Evolutionary conservation across 164 flowering plant genomes (phyloP).

Genomic region (Hamamelis virginiana): DNA sequence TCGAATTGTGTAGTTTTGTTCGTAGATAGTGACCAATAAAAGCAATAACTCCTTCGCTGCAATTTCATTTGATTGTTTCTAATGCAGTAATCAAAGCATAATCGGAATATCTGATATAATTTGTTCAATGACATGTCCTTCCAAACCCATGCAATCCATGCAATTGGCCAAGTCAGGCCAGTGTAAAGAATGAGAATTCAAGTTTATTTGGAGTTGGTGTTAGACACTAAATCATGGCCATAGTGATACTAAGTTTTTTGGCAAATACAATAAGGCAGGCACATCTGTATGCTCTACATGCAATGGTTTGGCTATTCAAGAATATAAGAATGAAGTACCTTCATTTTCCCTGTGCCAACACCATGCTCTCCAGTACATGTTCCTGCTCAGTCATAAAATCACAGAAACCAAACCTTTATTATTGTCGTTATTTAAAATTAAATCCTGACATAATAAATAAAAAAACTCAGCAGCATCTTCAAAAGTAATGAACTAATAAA

Average conservation of each 20-base stretch:
- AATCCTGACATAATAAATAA: no score
- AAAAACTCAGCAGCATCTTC: background rate
- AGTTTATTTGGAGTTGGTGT: no score
- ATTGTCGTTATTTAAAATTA: no score
- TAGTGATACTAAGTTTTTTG: no score
- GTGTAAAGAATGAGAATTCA: no score
- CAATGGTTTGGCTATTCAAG: background rate
- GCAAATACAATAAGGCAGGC: background rate
- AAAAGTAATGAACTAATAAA: background rate
- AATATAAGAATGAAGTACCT: slow-evolving; percentile 46
- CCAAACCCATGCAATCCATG: no score
- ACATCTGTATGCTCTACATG: background rate
- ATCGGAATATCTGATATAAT: no score
- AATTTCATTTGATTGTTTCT: no score
- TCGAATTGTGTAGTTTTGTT: background rate
- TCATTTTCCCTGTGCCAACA: slow-evolving; percentile 97
- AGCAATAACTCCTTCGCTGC: no score
- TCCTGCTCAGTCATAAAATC: slow-evolving; percentile 46
- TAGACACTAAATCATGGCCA: no score
- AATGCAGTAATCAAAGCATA: background rate
- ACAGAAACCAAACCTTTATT: background rate
- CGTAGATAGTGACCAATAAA: background rate
- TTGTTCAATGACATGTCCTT: background rate
- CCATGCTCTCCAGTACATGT: slow-evolving; percentile 99
- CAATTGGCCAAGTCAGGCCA: no score